These are phyloP conservation scores for Leptoxyphium fumago DNA, from an alignment of 2,329 filamentous ascomycete species.

Conservation along the genomic window DNA sequence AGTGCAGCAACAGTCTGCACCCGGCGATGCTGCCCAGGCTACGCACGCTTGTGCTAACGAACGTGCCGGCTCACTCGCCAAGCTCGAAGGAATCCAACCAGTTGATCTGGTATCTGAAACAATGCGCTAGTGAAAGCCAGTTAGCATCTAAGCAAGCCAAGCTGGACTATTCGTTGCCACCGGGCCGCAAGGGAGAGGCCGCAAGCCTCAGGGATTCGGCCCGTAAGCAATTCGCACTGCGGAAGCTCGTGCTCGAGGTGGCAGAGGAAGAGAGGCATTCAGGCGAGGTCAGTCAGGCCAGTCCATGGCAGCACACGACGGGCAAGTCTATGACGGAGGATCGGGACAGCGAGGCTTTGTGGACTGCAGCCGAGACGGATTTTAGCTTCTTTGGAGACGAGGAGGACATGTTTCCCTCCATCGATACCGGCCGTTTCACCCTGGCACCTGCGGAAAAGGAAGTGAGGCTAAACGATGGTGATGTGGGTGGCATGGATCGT, in stretches of 20 bases:
- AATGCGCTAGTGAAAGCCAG: conserved; percentile 40
- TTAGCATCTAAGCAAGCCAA: conserved; percentile 38
- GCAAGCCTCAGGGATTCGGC: conserved; percentile 29
- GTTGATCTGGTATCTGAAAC: conserved; percentile 40
- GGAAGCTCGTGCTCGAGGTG: conserved; percentile 42
- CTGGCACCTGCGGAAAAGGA: conserved; percentile 10
- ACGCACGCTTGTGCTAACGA: conserved; percentile 40
- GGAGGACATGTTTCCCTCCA: conserved; percentile 28
- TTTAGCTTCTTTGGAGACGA: conserved; percentile 48
- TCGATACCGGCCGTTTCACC: conserved; percentile 11
- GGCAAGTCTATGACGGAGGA: conserved; percentile 45
- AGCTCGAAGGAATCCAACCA: conserved; percentile 27
- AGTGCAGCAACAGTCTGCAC: conserved; percentile 26
- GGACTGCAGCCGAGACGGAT: conserved; percentile 43
- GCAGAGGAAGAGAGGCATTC: conserved; percentile 19
- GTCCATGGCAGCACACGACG: conserved; percentile 26
- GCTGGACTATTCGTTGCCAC: conserved; percentile 45
- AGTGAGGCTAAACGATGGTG: conserved; percentile 7
- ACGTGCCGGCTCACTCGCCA: conserved; percentile 30
- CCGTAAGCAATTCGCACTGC: conserved; percentile 35
- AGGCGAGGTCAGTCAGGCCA: background rate
- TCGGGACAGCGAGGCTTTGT: conserved; percentile 43
- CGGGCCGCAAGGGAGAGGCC: conserved; percentile 35
- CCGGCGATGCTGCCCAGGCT: conserved; percentile 41
- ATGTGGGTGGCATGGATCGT: background rate